These are phyloP conservation scores for Cyanidium caldarium DNA, from an alignment of 23 red algal species.

Conservation along the genomic window DNA sequence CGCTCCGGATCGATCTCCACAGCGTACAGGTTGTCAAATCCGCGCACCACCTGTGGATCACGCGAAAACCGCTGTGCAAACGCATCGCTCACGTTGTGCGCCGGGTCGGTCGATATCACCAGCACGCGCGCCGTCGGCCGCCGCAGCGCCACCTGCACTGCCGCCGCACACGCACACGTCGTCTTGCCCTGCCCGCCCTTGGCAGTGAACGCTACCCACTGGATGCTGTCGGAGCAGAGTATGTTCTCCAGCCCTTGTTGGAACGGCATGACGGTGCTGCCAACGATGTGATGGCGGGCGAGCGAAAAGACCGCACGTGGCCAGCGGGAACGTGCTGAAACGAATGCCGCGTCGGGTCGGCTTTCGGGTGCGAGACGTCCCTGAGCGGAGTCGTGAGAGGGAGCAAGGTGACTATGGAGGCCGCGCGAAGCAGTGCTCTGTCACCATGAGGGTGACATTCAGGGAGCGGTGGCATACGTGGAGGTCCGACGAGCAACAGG, in stretches of 20 bases:
- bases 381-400: too few relatives aligned
- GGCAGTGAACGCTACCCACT: constrained; percentile 87
- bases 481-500: too few relatives aligned
- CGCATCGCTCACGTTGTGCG: constrained; percentile 89
- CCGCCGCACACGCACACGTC: constrained; percentile 59
- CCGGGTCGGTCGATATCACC: constrained; percentile 87
- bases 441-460: too few relatives aligned
- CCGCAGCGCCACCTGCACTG: constrained; percentile 25
- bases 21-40: constrained; percentile 50
- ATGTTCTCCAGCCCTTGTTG: neutral
- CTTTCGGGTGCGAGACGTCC: too few relatives aligned
- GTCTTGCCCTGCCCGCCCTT: constrained; percentile 99
- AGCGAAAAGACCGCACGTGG: too few relatives aligned
- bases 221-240: neutral
- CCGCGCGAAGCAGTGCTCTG: too few relatives aligned
- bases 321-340: too few relatives aligned
- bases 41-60: constrained; percentile 37
- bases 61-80: constrained; percentile 73
- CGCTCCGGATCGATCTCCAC: constrained; percentile 70
- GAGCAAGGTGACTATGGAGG: too few relatives aligned
- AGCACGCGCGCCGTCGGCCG: constrained; percentile 11
- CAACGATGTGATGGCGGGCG: too few relatives aligned
- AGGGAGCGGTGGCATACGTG: too few relatives aligned
- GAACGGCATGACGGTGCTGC: neutral
- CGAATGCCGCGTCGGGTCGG: too few relatives aligned